Percentiles rank a stretch among this genome's conserved stretches.
Evolutionary conservation across 768 basidiomycete genomes (phyloP).

Genomic region (Hypsizygus marmoreus): DNA sequence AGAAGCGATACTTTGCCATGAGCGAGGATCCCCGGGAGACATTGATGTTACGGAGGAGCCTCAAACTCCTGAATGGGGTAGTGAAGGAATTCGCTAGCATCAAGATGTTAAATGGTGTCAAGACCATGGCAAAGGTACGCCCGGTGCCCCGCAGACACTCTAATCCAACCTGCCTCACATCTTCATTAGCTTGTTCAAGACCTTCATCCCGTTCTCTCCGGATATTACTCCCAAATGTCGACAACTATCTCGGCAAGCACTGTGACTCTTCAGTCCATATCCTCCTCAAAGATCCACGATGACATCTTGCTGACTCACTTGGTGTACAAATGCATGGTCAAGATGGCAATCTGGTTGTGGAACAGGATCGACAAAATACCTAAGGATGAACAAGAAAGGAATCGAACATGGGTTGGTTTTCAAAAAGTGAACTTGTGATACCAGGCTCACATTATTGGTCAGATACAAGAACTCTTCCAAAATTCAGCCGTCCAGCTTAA

Average conservation of each 20-base stretch:
- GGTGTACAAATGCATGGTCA: constrained; percentile 73
- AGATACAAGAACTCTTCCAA: constrained; percentile 68
- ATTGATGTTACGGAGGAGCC: constrained; percentile 57
- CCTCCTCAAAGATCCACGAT: constrained; percentile 34
- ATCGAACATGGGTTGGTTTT: constrained; percentile 52
- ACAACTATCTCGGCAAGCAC: constrained; percentile 36
- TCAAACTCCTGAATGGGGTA: constrained; percentile 65
- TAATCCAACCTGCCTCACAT: constrained; percentile 7
- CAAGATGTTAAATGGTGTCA: constrained; percentile 71
- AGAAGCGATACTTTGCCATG: constrained; percentile 46
- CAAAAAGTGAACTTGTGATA: constrained; percentile 2
- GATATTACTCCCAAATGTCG: constrained; percentile 62
- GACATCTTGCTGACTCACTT: constrained; percentile 62
- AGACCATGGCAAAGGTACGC: constrained; percentile 61
- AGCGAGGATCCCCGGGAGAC: constrained; percentile 44
- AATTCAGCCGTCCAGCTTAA: constrained; percentile 59
- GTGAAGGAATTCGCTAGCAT: constrained; percentile 70
- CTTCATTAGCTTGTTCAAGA: constrained; percentile 55
- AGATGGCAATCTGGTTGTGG: constrained; percentile 77
- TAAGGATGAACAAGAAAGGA: constrained; percentile 43
- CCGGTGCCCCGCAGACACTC: neutral
- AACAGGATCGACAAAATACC: constrained; percentile 44
- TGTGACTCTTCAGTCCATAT: constrained; percentile 47
- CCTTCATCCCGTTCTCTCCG: constrained; percentile 55
- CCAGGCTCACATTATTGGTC: constrained; percentile 5